Evolutionary conservation across 108 stramenopile species (phyloP), one percentile per base, ranked within the genome.

Genomic region (Cyclotella atomus): DNA sequence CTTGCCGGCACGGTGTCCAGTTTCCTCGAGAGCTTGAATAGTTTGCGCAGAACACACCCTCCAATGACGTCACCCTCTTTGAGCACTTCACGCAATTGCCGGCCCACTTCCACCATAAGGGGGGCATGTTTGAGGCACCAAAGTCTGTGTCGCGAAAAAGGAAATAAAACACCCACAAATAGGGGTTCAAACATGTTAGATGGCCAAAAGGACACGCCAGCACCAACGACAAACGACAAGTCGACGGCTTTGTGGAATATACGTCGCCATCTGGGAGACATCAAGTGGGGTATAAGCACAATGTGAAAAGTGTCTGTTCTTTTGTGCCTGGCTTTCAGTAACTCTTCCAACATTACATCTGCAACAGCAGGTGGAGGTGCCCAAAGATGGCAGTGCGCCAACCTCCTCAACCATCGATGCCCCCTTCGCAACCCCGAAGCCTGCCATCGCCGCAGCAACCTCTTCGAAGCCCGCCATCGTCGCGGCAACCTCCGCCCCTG

Each of bases 11-110:
- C 15, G 63, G 52, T 3, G 70, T 6, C 61, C 19, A 65, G 34
- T 46, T 56, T 23, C 16, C 36, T 2, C 59, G 57, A 62, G 63
- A 66, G 55, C 12, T 9, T 2, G 38, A 72, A 65, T 54, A 81
- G 49, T 81, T 75, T 25, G 54, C 57, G 60, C 73, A 81, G 41
- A 81, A 81, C 17, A 81, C 33, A 15, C 73, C 73, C 30, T 53
- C n/a, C 54, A 44, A 25, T 41, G 24, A 27, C 27, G 15, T 36
- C 27, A 65, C 65, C 32, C 24, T 59, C 69, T 41, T 34, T 30
- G 61, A 24, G 19, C 79, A 81, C 1, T 59, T 47, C 3, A 14
- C 23, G 30, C 73, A 81, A 33, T 7, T 36, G 0, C 55, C 57
- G 30, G 9, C 41, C 79, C 68, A 75, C 1, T 61, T 43, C 73